A percentile compares a stretch with the other conserved stretches of the same genome.
Evolutionary conservation across 441 rosid genomes (phyloP).

Genomic region (Corymbia calophylla): DNA sequence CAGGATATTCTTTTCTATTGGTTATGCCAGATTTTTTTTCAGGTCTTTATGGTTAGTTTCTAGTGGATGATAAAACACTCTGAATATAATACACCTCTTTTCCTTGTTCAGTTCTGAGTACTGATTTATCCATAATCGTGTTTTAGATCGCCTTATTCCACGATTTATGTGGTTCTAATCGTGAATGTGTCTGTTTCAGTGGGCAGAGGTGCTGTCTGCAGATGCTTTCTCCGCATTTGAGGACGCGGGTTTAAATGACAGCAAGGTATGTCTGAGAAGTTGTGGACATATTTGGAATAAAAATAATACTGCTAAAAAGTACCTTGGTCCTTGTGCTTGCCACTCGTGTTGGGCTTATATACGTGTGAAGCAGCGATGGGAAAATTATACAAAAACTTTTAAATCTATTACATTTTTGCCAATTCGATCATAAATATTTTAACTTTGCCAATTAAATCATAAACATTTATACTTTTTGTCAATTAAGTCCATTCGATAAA

Average conservation of each 20-base stretch:
- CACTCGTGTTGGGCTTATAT: background rate
- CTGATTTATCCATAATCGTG: background rate
- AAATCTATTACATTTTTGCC: no score
- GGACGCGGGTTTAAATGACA: background rate
- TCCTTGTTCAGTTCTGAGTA: background rate
- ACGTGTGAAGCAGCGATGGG: background rate
- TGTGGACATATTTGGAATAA: conserved; percentile 3
- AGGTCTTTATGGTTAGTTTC: background rate
- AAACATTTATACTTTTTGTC: no score
- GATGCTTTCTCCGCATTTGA: background rate
- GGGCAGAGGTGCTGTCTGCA: background rate
- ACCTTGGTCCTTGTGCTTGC: background rate
- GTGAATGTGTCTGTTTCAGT: background rate
- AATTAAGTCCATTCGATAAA: background rate
- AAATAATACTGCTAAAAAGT: background rate
- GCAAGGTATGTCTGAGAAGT: background rate
- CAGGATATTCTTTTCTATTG: background rate
- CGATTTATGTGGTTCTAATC: background rate
- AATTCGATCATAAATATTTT: no score
- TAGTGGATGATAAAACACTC: background rate
- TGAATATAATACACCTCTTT: background rate
- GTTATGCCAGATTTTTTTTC: background rate
- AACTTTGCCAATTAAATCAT: no score
- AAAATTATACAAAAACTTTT: no score
- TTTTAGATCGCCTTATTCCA: background rate